These are phyloP conservation scores for Debaryomyces castellii DNA, from an alignment of 805 yeast species.

Conservation along the genomic window DNA sequence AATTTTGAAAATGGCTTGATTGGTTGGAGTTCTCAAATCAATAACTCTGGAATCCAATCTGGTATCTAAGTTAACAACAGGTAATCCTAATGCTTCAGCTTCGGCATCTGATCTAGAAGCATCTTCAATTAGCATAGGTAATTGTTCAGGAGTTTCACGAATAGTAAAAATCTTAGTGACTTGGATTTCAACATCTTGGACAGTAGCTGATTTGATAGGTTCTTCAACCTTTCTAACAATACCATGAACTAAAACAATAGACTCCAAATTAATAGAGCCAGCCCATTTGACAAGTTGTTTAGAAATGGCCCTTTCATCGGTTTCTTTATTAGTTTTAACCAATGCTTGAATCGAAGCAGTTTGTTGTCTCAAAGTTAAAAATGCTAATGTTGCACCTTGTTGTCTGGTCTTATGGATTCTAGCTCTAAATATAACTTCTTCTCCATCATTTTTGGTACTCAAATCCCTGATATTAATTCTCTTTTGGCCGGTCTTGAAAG, in stretches of 20 bases:
- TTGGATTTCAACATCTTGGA: slow-evolving; percentile 85
- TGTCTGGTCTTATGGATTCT: slow-evolving; percentile 91
- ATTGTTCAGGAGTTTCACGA: slow-evolving; percentile 85
- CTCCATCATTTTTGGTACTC: slow-evolving; percentile 66
- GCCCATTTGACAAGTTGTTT: slow-evolving; percentile 98
- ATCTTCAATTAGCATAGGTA: slow-evolving; percentile 95
- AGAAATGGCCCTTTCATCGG: slow-evolving; percentile 52
- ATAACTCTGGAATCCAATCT: slow-evolving; percentile 93
- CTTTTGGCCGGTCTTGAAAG: slow-evolving; percentile 59
- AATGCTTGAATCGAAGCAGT: slow-evolving; percentile 78
- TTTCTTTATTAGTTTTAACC: slow-evolving; percentile 69
- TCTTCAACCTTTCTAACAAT: slow-evolving; percentile 79
- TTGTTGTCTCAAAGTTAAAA: slow-evolving; percentile 91
- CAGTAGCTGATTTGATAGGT: slow-evolving; percentile 84
- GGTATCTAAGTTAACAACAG: slow-evolving; percentile 94
- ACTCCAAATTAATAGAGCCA: slow-evolving; percentile 78
- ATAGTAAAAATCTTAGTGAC: slow-evolving; percentile 72
- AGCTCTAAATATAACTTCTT: slow-evolving; percentile 84
- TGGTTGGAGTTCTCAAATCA: slow-evolving; percentile 94
- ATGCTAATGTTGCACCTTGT: slow-evolving; percentile 94
- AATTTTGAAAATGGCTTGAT: slow-evolving; percentile 94
- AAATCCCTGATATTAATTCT: slow-evolving; percentile 61
- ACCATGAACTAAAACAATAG: slow-evolving; percentile 91
- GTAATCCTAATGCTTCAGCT: slow-evolving; percentile 88
- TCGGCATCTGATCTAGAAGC: slow-evolving; percentile 93